Percentiles rank a stretch among this genome's conserved stretches.
phyloP scores from a whole-genome alignment of 1,284 basidiomycete species.

The Apiotrichum brassicae region DNA sequence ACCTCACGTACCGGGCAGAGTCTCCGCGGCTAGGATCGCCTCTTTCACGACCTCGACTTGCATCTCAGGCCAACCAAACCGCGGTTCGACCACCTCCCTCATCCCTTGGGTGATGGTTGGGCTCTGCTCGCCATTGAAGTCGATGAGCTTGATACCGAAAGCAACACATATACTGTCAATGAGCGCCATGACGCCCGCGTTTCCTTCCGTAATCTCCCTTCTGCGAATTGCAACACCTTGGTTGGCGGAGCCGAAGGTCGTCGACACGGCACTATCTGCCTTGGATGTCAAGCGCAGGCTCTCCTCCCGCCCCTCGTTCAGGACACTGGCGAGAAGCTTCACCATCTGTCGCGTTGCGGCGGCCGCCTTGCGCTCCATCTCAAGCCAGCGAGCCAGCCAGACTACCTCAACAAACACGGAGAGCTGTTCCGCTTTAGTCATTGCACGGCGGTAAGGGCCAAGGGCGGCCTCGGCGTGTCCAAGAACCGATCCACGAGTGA shows the following conservation, averaged over 20 bases:
- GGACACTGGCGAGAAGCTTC: slow-evolving; percentile 67
- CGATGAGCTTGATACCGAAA: slow-evolving; percentile 25
- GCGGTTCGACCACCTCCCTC: slow-evolving; percentile 29
- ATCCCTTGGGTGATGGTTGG: neutral
- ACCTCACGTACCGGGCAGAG: slow-evolving; percentile 66
- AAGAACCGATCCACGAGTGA: slow-evolving; percentile 63
- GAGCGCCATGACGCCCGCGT: slow-evolving; percentile 65
- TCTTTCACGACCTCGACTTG: slow-evolving; percentile 87
- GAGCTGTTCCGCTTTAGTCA: slow-evolving; percentile 68
- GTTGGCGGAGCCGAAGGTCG: neutral
- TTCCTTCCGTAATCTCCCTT: slow-evolving; percentile 67
- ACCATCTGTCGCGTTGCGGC: slow-evolving; percentile 76
- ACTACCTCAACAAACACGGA: slow-evolving; percentile 62
- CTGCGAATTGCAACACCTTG: slow-evolving; percentile 56
- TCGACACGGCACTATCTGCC: neutral
- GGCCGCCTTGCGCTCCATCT: slow-evolving; percentile 76
- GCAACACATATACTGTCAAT: slow-evolving; percentile 66
- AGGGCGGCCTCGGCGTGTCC: slow-evolving; percentile 61
- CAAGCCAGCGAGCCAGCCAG: slow-evolving; percentile 67
- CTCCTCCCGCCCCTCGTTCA: slow-evolving; percentile 52
- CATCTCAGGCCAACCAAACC: slow-evolving; percentile 85
- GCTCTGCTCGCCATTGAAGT: slow-evolving; percentile 7
- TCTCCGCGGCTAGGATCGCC: slow-evolving; percentile 80
- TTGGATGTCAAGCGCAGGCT: slow-evolving; percentile 6
- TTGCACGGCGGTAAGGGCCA: slow-evolving; percentile 75